phyloP scores from a whole-genome alignment of 208 protist species.

The Endotrypanum monterogeii region DNA sequence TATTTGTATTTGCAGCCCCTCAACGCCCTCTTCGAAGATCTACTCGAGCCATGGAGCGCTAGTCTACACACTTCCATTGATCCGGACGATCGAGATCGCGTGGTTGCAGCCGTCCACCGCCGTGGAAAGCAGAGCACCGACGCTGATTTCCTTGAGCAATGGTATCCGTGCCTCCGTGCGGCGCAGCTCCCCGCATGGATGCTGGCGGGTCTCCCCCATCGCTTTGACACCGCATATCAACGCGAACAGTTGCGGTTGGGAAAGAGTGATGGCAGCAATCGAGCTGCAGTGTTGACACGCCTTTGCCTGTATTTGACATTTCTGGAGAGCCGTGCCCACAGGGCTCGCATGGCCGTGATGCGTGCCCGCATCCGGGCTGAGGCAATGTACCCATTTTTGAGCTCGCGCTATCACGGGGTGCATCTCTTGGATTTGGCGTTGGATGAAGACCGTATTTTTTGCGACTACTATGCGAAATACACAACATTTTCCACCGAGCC shows the following conservation, averaged over 20 bases:
- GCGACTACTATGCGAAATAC: conserved; percentile 24
- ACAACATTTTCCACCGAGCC: conserved; percentile 11
- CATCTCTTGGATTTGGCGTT: conserved; percentile 45
- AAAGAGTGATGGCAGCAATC: not conserved
- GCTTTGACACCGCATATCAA: conserved; percentile 21
- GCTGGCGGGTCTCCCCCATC: conserved; percentile 20
- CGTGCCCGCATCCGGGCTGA: conserved; percentile 37
- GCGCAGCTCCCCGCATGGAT: conserved; percentile 11
- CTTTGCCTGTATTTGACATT: conserved; percentile 37
- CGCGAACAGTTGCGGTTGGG: conserved; percentile 23
- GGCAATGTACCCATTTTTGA: conserved; percentile 52
- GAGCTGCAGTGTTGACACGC: not conserved
- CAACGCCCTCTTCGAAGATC: conserved; percentile 44
- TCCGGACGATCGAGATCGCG: conserved; percentile 27
- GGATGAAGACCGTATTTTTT: conserved; percentile 36
- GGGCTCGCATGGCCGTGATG: conserved; percentile 37
- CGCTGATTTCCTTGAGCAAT: conserved; percentile 26
- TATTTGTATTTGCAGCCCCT: conserved; percentile 47
- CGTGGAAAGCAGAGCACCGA: conserved; percentile 35
- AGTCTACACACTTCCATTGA: conserved; percentile 20
- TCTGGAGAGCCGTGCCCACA: conserved; percentile 39
- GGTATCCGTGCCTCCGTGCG: conserved; percentile 20
- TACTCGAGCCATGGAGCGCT: conserved; percentile 43
- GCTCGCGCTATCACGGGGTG: conserved; percentile 41
- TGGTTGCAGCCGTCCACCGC: conserved; percentile 33